These are phyloP conservation scores for Botryotinia narcissicola DNA, from an alignment of 2,329 filamentous ascomycete genomes.

Conservation along the genomic window DNA sequence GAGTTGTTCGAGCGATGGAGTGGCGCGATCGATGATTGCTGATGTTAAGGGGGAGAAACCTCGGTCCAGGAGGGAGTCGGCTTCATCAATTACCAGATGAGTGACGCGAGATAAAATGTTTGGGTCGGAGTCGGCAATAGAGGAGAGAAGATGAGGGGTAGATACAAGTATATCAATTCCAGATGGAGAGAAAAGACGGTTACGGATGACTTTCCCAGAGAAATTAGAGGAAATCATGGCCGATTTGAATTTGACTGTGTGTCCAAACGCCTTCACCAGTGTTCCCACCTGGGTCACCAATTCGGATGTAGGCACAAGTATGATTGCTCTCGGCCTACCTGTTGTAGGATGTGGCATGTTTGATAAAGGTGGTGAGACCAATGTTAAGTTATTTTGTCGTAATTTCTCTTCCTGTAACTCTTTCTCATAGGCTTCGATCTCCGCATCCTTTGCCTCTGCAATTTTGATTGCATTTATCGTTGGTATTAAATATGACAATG, in stretches of 20 bases:
- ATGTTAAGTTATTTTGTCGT: constrained; percentile 58
- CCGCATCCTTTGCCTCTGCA: constrained; percentile 61
- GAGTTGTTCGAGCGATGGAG: constrained; percentile 79
- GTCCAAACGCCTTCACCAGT: constrained; percentile 78
- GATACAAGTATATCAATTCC: constrained; percentile 84
- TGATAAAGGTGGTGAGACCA: constrained; percentile 55
- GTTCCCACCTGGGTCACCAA: constrained; percentile 82
- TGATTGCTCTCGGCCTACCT: constrained; percentile 77
- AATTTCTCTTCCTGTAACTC: constrained; percentile 56
- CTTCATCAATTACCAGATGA: constrained; percentile 90
- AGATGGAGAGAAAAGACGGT: constrained; percentile 73
- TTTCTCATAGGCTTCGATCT: constrained; percentile 57
- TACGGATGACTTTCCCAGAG: constrained; percentile 75
- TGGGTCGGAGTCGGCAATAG: constrained; percentile 84
- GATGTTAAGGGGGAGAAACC: constrained; percentile 85
- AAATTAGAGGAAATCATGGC: constrained; percentile 77
- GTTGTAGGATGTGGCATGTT: constrained; percentile 70
- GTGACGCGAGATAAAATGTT: constrained; percentile 89
- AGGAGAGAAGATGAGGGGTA: constrained; percentile 85
- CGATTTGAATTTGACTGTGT: constrained; percentile 82
- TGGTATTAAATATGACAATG: constrained; percentile 85
- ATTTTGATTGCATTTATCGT: constrained; percentile 81
- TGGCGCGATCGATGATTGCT: constrained; percentile 75
- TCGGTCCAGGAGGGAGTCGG: constrained; percentile 91
- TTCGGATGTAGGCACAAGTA: constrained; percentile 90